These are phyloP conservation scores for Microsporum ferrugineum DNA, from an alignment of 2,329 filamentous ascomycete species.

Conservation along the genomic window DNA sequence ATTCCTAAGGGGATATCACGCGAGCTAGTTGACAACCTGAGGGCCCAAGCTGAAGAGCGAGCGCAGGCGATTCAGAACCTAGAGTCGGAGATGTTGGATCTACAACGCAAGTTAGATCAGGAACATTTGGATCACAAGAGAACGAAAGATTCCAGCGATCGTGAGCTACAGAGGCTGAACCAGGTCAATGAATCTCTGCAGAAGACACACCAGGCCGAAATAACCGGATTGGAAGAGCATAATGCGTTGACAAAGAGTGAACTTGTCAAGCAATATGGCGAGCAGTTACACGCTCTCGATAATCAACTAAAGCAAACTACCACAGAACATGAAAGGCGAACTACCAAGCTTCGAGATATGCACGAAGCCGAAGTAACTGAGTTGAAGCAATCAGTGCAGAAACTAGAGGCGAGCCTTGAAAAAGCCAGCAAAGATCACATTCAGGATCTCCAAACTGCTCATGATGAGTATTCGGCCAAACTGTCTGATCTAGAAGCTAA, in stretches of 20 bases:
- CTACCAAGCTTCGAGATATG: slow-evolving; percentile 28
- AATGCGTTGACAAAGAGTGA: slow-evolving; percentile 34
- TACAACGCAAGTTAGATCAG: slow-evolving; percentile 51
- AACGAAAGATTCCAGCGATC: slow-evolving; percentile 46
- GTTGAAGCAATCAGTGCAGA: slow-evolving; percentile 48
- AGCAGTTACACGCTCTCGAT: slow-evolving; percentile 39
- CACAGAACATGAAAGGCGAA: slow-evolving; percentile 31
- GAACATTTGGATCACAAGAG: slow-evolving; percentile 62
- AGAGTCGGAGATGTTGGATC: slow-evolving; percentile 44
- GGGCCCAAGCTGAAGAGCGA: slow-evolving; percentile 64
- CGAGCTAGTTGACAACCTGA: slow-evolving; percentile 77
- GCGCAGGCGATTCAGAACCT: slow-evolving; percentile 48
- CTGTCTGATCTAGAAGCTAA: slow-evolving; percentile 39
- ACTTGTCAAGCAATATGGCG: slow-evolving; percentile 32
- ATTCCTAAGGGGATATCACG: slow-evolving; percentile 85
- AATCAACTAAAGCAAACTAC: slow-evolving; percentile 37
- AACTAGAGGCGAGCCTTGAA: slow-evolving; percentile 40
- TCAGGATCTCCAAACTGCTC: slow-evolving; percentile 48
- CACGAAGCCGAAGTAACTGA: slow-evolving; percentile 54
- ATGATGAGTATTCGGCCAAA: slow-evolving; percentile 40
- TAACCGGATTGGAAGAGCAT: slow-evolving; percentile 44
- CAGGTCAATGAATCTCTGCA: slow-evolving; percentile 61
- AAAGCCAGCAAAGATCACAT: slow-evolving; percentile 50
- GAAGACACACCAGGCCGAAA: slow-evolving; percentile 55
- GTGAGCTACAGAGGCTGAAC: slow-evolving; percentile 49